A percentile compares a stretch with the other conserved stretches of the same genome.
Evolutionary conservation across 768 basidiomycete species (phyloP).

Genomic region (Boletus speciosus): DNA sequence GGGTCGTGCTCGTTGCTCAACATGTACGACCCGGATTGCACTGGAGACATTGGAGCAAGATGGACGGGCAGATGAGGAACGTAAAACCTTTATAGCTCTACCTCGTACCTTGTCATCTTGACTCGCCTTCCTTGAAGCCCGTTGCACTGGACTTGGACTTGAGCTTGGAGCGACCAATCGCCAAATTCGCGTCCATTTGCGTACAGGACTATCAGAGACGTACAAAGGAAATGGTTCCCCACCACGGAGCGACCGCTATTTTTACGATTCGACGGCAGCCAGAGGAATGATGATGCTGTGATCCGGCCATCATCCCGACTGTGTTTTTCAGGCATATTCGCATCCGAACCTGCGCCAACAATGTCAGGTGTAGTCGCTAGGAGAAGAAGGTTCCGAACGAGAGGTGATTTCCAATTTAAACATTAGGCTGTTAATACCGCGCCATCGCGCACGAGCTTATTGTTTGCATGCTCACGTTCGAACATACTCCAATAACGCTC

Average conservation of each 20-base stretch:
- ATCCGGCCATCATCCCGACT: not conserved
- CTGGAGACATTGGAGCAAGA: constrained; percentile 14
- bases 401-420: not conserved
- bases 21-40: constrained; percentile 6
- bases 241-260: constrained; percentile 6
- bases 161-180: constrained; percentile 14
- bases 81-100: constrained; percentile 14
- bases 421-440: too few relatives aligned
- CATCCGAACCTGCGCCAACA: not conserved
- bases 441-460: too few relatives aligned
- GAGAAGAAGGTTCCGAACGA: not conserved
- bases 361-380: not conserved
- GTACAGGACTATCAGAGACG: not conserved
- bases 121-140: not conserved
- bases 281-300: not conserved
- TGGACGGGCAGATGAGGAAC: not conserved
- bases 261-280: constrained; percentile 11
- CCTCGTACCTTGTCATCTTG: not conserved
- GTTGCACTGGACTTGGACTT: not conserved
- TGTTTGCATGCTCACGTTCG: too few relatives aligned
- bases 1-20: constrained; percentile 24
- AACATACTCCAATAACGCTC: too few relatives aligned
- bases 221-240: not conserved
- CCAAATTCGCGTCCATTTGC: constrained; percentile 10
- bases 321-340: constrained; percentile 3